These are phyloP conservation scores for Ogataea trehaloabstinens DNA, from an alignment of 805 yeast genomes.

Conservation along the genomic window DNA sequence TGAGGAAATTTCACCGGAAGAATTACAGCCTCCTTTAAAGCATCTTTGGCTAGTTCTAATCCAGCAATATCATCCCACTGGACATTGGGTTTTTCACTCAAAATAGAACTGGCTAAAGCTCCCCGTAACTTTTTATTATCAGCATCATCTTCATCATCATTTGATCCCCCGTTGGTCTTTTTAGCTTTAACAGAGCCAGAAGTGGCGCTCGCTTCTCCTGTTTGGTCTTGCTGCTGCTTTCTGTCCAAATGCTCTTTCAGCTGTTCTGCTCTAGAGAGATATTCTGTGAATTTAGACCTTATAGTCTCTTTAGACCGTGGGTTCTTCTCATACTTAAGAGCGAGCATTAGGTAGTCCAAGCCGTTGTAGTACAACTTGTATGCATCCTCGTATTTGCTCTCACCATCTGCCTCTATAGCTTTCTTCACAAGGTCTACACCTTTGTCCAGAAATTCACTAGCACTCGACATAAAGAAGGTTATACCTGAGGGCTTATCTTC, in stretches of 20 bases:
- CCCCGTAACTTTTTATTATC: constrained; percentile 88
- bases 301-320: constrained; percentile 85
- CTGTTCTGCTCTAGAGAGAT: constrained; percentile 89
- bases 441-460: constrained; percentile 75
- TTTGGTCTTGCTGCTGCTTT: constrained; percentile 41
- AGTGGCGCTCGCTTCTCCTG: constrained; percentile 51
- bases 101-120: constrained; percentile 87
- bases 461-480: constrained; percentile 31
- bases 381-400: constrained; percentile 89
- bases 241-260: constrained; percentile 84
- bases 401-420: constrained; percentile 93
- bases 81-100: constrained; percentile 89
- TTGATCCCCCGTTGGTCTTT: constrained; percentile 38
- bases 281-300: constrained; percentile 85
- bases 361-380: constrained; percentile 91
- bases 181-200: constrained; percentile 58
- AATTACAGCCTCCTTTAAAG: constrained; percentile 95
- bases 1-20: constrained; percentile 96
- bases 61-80: constrained; percentile 97
- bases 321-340: constrained; percentile 92
- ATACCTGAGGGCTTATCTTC: background rate
- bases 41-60: constrained; percentile 90
- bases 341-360: constrained; percentile 91
- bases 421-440: constrained; percentile 94
- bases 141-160: constrained; percentile 66